Conservation (phyloP, 345 rosid genomes). For the Adansonia digitata region DNA sequence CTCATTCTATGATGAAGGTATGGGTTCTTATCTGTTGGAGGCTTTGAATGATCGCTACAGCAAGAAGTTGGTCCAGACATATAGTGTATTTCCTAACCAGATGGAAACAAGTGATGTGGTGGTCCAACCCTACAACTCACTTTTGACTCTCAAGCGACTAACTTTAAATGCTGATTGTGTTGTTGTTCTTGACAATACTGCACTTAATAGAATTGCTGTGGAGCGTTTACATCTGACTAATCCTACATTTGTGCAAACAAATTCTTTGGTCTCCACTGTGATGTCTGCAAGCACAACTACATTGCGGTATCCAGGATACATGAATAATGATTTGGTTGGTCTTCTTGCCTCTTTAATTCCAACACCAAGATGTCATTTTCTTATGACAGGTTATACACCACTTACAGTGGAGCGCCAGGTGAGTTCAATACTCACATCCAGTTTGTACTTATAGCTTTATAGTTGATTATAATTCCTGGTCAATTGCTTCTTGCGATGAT, state of each 20-base stretch:
- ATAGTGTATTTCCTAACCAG: constrained; percentile 97
- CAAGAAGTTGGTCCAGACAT: constrained; percentile 97
- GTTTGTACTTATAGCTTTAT: background rate
- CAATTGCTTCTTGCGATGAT: background rate
- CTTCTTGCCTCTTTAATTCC: constrained; percentile 96
- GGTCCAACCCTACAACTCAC: constrained; percentile 97
- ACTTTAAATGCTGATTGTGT: constrained; percentile 96
- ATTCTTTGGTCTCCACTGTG: constrained; percentile 91
- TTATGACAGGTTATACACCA: constrained; percentile 98
- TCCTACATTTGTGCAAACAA: constrained; percentile 91
- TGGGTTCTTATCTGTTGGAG: constrained; percentile 97
- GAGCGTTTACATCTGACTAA: constrained; percentile 84
- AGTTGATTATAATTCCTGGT: background rate
- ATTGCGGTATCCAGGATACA: constrained; percentile 92
- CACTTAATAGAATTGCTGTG: constrained; percentile 88
- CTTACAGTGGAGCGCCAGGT: constrained; percentile 97
- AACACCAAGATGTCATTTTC: constrained; percentile 98
- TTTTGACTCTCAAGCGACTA: constrained; percentile 86
- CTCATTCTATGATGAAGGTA: constrained; percentile 51
- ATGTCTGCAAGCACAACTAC: constrained; percentile 99
- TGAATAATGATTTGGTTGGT: constrained; percentile 98
- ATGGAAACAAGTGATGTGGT: constrained; percentile 99
- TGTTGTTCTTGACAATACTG: constrained; percentile 97
- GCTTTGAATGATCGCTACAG: constrained; percentile 95
- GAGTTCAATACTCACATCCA: constrained; percentile 7